phyloP scores from a whole-genome alignment of 257 asterid species.

The Avicennia marina region DNA sequence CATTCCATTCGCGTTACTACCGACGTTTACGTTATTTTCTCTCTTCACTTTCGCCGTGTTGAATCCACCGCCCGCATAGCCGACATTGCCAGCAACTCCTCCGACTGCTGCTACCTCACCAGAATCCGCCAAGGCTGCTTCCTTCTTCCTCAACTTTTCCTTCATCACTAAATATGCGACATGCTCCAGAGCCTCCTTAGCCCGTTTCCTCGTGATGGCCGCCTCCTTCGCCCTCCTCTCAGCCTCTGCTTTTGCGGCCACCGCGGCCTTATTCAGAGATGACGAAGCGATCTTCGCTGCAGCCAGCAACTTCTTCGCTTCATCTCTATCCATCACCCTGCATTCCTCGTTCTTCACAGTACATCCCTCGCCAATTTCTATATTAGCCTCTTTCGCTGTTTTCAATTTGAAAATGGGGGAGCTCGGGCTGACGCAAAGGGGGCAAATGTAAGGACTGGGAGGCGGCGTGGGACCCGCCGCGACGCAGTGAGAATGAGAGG shows the following conservation, averaged over 20 bases:
- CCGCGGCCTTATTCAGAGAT: constrained; percentile 58
- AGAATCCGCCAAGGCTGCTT: neutral
- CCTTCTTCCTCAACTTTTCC: constrained; percentile 57
- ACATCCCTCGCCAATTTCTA: neutral
- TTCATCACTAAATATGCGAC: constrained; percentile 41
- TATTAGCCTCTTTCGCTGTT: constrained; percentile 22
- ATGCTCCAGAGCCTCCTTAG: constrained; percentile 67
- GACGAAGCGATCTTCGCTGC: constrained; percentile 65
- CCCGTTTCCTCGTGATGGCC: constrained; percentile 64
- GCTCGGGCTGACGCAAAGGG: constrained; percentile 53
- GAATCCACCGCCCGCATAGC: neutral
- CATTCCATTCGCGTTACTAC: constrained; percentile 12
- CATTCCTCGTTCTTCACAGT: constrained; percentile 23
- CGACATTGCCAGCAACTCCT: constrained; percentile 4
- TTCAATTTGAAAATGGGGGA: constrained; percentile 38
- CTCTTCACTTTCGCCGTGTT: neutral
- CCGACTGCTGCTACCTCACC: constrained; percentile 2
- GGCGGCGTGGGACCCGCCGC: constrained; percentile 23
- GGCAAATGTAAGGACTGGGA: constrained; percentile 62
- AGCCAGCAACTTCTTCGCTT: constrained; percentile 58
- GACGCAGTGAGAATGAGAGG: constrained; percentile 61
- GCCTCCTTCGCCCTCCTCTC: constrained; percentile 81
- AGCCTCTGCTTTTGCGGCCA: constrained; percentile 52
- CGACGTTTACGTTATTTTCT: constrained; percentile 2
- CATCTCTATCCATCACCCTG: constrained; percentile 56